Base-by-base conservation (phyloP, 2,329 filamentous ascomycete species). In the Microascus cirrosus region DNA sequence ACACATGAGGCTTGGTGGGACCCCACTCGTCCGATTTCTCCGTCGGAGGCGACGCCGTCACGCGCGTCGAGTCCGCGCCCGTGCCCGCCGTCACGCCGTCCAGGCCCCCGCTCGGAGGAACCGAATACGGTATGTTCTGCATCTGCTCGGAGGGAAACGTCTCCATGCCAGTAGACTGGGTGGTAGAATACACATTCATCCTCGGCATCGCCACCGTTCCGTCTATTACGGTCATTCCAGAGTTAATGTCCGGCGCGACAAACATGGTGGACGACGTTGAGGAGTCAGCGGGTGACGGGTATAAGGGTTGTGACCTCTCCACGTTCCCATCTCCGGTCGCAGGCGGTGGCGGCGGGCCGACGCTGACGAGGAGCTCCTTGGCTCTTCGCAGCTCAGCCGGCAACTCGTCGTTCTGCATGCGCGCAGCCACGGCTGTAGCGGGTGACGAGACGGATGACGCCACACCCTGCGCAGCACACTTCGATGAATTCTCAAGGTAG, bases 101-200 rank as follows among this genome's bases (percentile, higher is more conserved):
- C 28, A 57, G 24, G 11, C 28, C 54, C 18, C 53, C 67, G 67
- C 64, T 69, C 67, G 59, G 63, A 52, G 66, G 58, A 61, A 75
- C 71, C 82, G 90, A 72, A 68, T 96, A 97, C 0, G 92, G 90
- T 58, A 96, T 95, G 68, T 95, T 96, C 73, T 93, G 85, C 67
- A 96, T 90, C 67, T 96, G 91, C 65, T 96, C 92, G 64, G 89
- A 87, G 68, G 93, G 92, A 79, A 95, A 94, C 1, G 93, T 92
- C 67, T 96, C 92, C 63, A 96, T 96, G 57, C 92, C 92, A 63
- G 95, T 89, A 0, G 87, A 94, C 62, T 91, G 85, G 20, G 92
- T 92, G 18, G 95, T 90, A 0, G 93, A 92, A 68, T 96, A 97
- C 11, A 96, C 91, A 57, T 95, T 81, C 62, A 83, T 80, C 52